Evolutionary conservation across 108 stramenopile species (phyloP).

Genomic region (Conticribra guillardii): DNA sequence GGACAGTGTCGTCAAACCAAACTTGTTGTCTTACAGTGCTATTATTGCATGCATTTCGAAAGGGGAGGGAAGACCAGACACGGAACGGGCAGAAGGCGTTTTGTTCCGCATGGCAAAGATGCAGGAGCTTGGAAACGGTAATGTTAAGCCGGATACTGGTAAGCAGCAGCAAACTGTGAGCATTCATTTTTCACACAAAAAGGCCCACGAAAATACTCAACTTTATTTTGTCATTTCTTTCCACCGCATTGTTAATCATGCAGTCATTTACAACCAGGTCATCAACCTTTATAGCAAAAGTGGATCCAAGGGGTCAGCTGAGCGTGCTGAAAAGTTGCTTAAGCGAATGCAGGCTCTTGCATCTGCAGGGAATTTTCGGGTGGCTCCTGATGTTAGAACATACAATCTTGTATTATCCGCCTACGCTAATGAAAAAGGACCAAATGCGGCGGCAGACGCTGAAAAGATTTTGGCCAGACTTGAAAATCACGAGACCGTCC

Average conservation of each 20-base stretch:
- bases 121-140: background rate
- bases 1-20: slow-evolving; percentile 9
- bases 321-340: slow-evolving; percentile 20
- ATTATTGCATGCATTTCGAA: slow-evolving; percentile 26
- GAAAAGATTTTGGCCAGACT: slow-evolving; percentile 18
- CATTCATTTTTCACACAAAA: no score
- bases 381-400: slow-evolving; percentile 27
- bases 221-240: no score
- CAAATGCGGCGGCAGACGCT: slow-evolving; percentile 19
- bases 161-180: no score
- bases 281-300: slow-evolving; percentile 34
- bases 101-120: background rate
- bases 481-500: slow-evolving; percentile 11
- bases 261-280: slow-evolving; percentile 38
- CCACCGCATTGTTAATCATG: no score
- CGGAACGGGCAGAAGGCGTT: slow-evolving; percentile 7
- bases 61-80: slow-evolving; percentile 12
- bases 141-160: slow-evolving; percentile 24
- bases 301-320: slow-evolving; percentile 18
- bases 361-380: slow-evolving; percentile 17
- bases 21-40: slow-evolving; percentile 26
- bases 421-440: slow-evolving; percentile 26
- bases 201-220: no score
- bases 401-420: slow-evolving; percentile 33
- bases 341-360: slow-evolving; percentile 26